Conservation (phyloP, 164 flowering plant genomes). For the Liriodendron chinense region DNA sequence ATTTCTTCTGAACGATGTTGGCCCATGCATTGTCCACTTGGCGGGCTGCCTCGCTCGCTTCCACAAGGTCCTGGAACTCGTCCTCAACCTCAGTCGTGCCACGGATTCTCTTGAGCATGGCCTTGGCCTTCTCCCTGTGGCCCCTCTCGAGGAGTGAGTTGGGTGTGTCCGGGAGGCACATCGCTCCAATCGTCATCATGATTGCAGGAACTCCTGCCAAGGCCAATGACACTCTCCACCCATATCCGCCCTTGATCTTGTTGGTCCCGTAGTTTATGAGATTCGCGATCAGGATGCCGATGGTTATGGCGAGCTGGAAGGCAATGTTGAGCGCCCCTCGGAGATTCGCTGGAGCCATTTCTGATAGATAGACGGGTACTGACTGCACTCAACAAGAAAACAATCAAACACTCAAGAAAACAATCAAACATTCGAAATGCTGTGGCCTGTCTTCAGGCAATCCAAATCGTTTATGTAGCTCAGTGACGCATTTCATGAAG, state of each 20-base stretch:
- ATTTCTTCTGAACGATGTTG: slow-evolving; percentile 19
- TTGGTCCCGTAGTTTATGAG: slow-evolving; percentile 17
- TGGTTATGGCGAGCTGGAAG: slow-evolving; percentile 19
- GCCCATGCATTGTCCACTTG: slow-evolving; percentile 19
- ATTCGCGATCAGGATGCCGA: slow-evolving; percentile 20
- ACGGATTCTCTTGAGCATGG: slow-evolving; percentile 17
- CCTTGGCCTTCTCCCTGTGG: slow-evolving; percentile 13
- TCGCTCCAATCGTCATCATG: slow-evolving; percentile 21
- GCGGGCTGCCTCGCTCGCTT: slow-evolving; percentile 19
- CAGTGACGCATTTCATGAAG: too few relatives aligned
- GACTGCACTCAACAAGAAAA: slow-evolving; percentile 10
- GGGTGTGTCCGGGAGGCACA: slow-evolving; percentile 25
- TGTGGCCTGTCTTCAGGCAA: too few relatives aligned
- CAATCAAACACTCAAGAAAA: too few relatives aligned
- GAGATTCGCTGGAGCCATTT: slow-evolving; percentile 20
- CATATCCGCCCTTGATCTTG: slow-evolving; percentile 19
- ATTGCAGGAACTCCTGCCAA: slow-evolving; percentile 19
- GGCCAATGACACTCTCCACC: slow-evolving; percentile 17
- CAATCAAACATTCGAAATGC: too few relatives aligned
- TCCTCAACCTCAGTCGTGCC: slow-evolving; percentile 19
- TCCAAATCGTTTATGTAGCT: too few relatives aligned
- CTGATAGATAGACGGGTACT: slow-evolving; percentile 22
- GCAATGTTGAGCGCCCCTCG: slow-evolving; percentile 23
- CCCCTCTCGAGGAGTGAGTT: slow-evolving; percentile 22
- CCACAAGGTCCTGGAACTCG: slow-evolving; percentile 19